These are phyloP conservation scores for Hordeum marinum DNA, from an alignment of 176 grass and related monocot species.

Conservation along the genomic window DNA sequence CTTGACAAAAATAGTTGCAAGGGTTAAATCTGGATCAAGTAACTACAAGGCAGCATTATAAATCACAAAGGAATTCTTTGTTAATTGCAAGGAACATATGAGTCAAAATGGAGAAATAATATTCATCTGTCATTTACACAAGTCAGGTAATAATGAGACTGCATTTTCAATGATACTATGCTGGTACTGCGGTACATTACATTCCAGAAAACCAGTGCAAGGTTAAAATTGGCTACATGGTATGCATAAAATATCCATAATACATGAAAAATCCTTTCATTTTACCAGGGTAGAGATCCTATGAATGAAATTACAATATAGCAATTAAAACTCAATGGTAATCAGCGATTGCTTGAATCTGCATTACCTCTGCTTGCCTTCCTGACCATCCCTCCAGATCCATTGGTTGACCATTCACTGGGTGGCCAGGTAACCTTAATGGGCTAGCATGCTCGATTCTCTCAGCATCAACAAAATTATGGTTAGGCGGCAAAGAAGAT, in stretches of 20 bases:
- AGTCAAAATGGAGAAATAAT: slow-evolving; percentile 20
- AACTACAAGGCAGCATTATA: not conserved
- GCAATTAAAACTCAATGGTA: not conserved
- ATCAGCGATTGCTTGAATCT: slow-evolving; percentile 13
- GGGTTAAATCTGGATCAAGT: slow-evolving; percentile 11
- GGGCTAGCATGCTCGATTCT: slow-evolving; percentile 86
- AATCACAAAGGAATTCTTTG: not conserved
- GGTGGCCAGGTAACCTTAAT: slow-evolving; percentile 74
- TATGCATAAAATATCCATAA: not conserved
- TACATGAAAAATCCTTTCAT: not conserved
- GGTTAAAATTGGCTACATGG: not conserved
- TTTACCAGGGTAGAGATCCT: not conserved
- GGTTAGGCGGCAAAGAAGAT: slow-evolving; percentile 66
- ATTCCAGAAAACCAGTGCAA: slow-evolving; percentile 1
- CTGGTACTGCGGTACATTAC: not conserved
- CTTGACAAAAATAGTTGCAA: not conserved
- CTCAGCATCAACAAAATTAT: slow-evolving; percentile 84
- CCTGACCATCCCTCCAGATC: slow-evolving; percentile 87
- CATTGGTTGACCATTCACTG: slow-evolving; percentile 90
- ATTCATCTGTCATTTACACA: slow-evolving; percentile 7
- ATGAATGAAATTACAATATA: not conserved
- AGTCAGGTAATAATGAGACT: no score
- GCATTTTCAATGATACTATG: not conserved
- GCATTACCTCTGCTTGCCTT: slow-evolving; percentile 82
- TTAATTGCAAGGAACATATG: not conserved